These are phyloP conservation scores for Hordeum vulgare DNA, from an alignment of 176 grass and related monocot genomes.

Conservation along the genomic window DNA sequence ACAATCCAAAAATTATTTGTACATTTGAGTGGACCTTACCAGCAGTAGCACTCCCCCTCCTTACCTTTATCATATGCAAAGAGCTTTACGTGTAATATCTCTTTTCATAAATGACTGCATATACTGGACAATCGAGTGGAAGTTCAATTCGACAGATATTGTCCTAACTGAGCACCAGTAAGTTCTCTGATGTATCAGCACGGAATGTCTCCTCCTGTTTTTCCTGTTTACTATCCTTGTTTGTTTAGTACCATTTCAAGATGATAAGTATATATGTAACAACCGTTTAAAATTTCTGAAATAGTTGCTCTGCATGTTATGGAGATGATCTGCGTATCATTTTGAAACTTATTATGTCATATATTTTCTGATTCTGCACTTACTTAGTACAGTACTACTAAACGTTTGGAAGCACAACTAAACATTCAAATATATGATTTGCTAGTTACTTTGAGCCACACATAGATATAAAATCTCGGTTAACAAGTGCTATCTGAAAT, in stretches of 20 bases:
- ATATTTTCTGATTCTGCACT: no score
- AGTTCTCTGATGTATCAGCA: constrained; percentile 22
- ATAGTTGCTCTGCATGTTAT: no score
- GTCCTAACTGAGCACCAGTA: constrained; percentile 69
- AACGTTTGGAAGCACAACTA: not conserved
- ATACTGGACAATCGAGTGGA: constrained; percentile 90
- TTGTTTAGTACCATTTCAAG: no score
- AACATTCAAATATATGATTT: not conserved
- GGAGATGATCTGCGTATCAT: no score
- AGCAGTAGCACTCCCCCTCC: not conserved
- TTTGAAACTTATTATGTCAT: no score
- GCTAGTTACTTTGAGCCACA: not conserved
- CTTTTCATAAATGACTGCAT: constrained; percentile 61
- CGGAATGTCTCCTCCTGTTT: not conserved
- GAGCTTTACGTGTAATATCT: constrained; percentile 10
- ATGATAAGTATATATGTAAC: no score
- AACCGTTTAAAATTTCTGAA: no score
- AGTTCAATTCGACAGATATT: constrained; percentile 53
- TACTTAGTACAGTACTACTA: no score
- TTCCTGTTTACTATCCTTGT: no score
- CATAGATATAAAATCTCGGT: not conserved
- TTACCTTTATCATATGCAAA: not conserved
- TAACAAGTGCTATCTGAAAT: no score
- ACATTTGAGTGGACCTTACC: not conserved
- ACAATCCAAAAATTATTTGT: not conserved